Conservation (phyloP, 2,329 filamentous ascomycete genomes). For the Penicillium concentricum region DNA sequence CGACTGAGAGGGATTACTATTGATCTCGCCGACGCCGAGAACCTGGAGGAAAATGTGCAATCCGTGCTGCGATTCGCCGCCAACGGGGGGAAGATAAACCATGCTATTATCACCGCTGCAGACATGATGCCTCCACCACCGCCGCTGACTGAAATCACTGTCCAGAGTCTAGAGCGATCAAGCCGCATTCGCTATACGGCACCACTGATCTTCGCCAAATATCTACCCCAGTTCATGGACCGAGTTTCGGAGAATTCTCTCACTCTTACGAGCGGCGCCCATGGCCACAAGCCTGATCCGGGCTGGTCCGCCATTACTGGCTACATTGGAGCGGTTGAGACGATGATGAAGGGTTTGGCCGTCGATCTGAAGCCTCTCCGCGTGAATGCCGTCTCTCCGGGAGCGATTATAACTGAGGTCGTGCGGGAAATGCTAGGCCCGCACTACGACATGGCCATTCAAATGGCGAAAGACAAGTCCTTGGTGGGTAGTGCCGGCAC, state of each 20-base stretch:
- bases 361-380: conserved; percentile 45
- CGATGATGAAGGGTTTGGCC: conserved; percentile 38
- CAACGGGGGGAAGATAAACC: conserved; percentile 41
- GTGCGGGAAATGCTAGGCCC: conserved; percentile 17
- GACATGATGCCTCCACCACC: conserved; percentile 27
- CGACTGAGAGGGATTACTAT: conserved; percentile 13
- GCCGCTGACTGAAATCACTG: conserved; percentile 29
- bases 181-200: conserved; percentile 38
- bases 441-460: conserved; percentile 26
- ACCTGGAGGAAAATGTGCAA: too few relatives aligned
- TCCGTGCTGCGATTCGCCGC: conserved; percentile 13
- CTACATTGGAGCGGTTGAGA: conserved; percentile 29
- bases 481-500: conserved; percentile 22
- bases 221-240: conserved; percentile 37
- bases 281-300: conserved; percentile 33
- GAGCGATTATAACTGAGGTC: conserved; percentile 43
- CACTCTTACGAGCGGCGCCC: conserved; percentile 43
- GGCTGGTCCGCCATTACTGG: conserved; percentile 34
- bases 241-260: conserved; percentile 31
- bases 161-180: conserved; percentile 14
- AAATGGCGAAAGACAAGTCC: conserved; percentile 17
- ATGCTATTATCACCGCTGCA: conserved; percentile 54
- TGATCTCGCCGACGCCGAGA: too few relatives aligned
- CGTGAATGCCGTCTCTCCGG: conserved; percentile 45
- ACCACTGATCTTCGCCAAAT: conserved; percentile 42